A percentile compares a stretch with the other conserved stretches of the same genome.
Evolutionary conservation across 2,329 filamentous ascomycete species (phyloP).

Genomic region (Anthostomella pinea): DNA sequence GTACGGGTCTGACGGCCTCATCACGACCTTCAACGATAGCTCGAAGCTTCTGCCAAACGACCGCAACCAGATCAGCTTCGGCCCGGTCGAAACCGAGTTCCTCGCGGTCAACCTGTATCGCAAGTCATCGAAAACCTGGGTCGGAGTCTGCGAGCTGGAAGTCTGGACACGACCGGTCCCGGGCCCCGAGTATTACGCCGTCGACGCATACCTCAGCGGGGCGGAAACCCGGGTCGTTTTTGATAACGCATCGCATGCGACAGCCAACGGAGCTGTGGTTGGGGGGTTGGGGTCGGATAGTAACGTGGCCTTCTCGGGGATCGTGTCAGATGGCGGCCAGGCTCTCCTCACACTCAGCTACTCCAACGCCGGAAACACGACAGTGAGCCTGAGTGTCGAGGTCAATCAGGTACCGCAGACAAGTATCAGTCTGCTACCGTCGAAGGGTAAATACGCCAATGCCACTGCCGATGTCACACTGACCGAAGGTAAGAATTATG

Average conservation of each 20-base stretch:
- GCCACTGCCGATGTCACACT: slow-evolving; percentile 13
- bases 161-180: slow-evolving; percentile 27
- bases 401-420: slow-evolving; percentile 24
- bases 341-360: slow-evolving; percentile 21
- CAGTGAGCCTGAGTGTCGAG: slow-evolving; percentile 16
- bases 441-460: slow-evolving; percentile 16
- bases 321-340: slow-evolving; percentile 18
- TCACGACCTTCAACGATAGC: slow-evolving; percentile 16
- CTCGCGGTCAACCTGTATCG: slow-evolving; percentile 31
- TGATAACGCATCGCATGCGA: slow-evolving; percentile 20
- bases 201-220: slow-evolving; percentile 29
- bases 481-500: slow-evolving; percentile 28
- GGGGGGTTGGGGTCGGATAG: slow-evolving; percentile 23
- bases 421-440: slow-evolving; percentile 17
- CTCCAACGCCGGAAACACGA: slow-evolving; percentile 18
- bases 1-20: slow-evolving; percentile 22
- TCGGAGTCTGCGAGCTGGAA: slow-evolving; percentile 34
- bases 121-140: slow-evolving; percentile 19
- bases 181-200: slow-evolving; percentile 25
- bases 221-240: slow-evolving; percentile 21
- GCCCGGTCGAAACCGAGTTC: slow-evolving; percentile 25
- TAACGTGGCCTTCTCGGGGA: slow-evolving; percentile 28
- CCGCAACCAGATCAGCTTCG: slow-evolving; percentile 27
- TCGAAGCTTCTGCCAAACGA: slow-evolving; percentile 26
- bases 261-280: slow-evolving; percentile 26